Conservation (phyloP, 139 green algal genomes). For the Trebouxia sp. region DNA sequence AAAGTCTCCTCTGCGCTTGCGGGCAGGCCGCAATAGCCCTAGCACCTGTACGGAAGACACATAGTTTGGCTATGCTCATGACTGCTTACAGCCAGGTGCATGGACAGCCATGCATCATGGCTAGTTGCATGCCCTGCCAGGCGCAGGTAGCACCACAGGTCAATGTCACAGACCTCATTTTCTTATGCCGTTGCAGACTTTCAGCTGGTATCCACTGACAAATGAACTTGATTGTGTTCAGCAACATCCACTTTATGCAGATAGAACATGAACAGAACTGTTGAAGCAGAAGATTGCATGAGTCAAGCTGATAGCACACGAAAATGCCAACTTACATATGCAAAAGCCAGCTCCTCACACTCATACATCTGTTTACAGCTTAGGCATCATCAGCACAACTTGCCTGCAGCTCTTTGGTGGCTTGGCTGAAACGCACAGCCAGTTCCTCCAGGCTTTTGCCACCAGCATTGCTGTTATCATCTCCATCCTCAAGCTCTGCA, state of each 20-base stretch:
- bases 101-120: neutral
- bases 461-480: neutral
- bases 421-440: slow-evolving; percentile 50
- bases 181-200: no score
- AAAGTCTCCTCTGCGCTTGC: slow-evolving; percentile 39
- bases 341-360: no score
- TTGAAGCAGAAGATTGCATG: neutral
- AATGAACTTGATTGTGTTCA: no score
- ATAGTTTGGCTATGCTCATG: neutral
- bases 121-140: neutral
- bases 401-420: slow-evolving; percentile 46
- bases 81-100: neutral
- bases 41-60: slow-evolving; percentile 42
- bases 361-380: no score
- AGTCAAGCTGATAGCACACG: neutral
- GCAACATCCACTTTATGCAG: no score
- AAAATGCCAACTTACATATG: neutral
- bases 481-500: neutral
- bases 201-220: no score
- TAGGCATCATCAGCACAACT: neutral
- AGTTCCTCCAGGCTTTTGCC: slow-evolving; percentile 27
- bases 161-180: no score
- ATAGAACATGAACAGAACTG: neutral
- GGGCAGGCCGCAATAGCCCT: slow-evolving; percentile 46
- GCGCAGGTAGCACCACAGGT: no score